Base-by-base conservation (phyloP, 768 basidiomycete genomes). In the Hericium erinaceus region DNA sequence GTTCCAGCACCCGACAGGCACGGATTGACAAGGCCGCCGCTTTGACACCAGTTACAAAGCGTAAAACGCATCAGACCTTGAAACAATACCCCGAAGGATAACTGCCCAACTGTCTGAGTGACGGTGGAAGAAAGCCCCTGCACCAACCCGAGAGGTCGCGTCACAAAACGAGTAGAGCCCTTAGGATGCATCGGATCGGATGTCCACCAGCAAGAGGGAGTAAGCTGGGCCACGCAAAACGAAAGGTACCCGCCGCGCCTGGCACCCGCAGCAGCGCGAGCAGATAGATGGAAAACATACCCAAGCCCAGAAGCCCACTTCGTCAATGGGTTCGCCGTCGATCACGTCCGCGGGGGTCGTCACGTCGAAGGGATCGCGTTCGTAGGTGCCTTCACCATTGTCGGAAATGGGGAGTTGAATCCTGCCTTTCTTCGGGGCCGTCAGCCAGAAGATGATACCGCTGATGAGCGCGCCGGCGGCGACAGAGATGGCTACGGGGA, bases 341-440 rank as follows among this genome's bases (percentile, higher is more conserved):
- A 83, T 58, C 39, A 80, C 61, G 62, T 92, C 90, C 66, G 86
- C 84, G 9, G 83, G 80, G n/a, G 67, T 81, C 18, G 82, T 79
- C n/a, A 92, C 83, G 66, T 83, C 80, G 65, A 87, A 89, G 11
- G 85, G 82, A 64, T 89, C 87, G 12, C 67, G 68, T 44, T 48
- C 55, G 10, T 62, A 62, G 1, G 56, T 63, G 16, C 65, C 64
- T 37, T 67, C 65, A 6, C 64, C 65, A 13, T 66, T 64, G 58
- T 52, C 61, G 48, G 70, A 64, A 10, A 68, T 63, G 41, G 78
- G 77, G 16, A 85, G 75, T 55, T 76, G 70, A 56, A 85, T 77
- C 67, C 80, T 80, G 38, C 79, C 80, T 37, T 78, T 76, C 48
- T 63, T 68, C 2, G 74, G 69, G 37, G 72, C 50, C 7, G 72